Evolutionary conservation across 2,329 filamentous ascomycete genomes (phyloP).

Genomic region (Hymenoscyphus linearis): DNA sequence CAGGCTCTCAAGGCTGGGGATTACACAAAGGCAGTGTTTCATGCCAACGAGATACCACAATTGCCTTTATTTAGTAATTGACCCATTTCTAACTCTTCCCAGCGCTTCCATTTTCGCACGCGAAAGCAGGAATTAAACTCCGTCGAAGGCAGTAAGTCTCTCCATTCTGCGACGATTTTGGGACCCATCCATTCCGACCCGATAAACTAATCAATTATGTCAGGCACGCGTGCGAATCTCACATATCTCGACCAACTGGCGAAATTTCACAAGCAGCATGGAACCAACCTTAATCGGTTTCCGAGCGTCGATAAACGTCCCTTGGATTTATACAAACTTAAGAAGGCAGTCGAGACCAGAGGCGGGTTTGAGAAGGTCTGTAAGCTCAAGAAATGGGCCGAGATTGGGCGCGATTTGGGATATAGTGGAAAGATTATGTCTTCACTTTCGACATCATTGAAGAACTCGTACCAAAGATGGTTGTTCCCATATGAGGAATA

Average conservation of each 20-base stretch:
- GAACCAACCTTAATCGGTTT: slow-evolving; percentile 86
- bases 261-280: slow-evolving; percentile 96
- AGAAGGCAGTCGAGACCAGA: slow-evolving; percentile 91
- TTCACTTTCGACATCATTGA: slow-evolving; percentile 91
- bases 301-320: slow-evolving; percentile 98
- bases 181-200: not conserved
- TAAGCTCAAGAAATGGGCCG: slow-evolving; percentile 98
- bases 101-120: slow-evolving; percentile 97
- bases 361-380: slow-evolving; percentile 96
- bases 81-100: slow-evolving; percentile 27
- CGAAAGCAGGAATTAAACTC: slow-evolving; percentile 96
- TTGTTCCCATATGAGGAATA: slow-evolving; percentile 96
- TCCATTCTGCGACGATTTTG: not conserved
- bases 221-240: slow-evolving; percentile 89
- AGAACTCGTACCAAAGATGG: slow-evolving; percentile 98
- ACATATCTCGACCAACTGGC: slow-evolving; percentile 92
- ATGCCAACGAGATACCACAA: not conserved
- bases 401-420: slow-evolving; percentile 91
- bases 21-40: not conserved
- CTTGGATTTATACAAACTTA: slow-evolving; percentile 88
- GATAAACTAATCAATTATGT: slow-evolving; percentile 19
- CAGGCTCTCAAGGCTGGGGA: not conserved
- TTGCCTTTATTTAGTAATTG: not conserved
- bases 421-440: slow-evolving; percentile 99
- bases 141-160: slow-evolving; percentile 83